Percentiles rank a stretch among this genome's conserved stretches.
These are phyloP conservation scores for Amniculicola lignicola DNA, from an alignment of 495 filamentous ascomycete genomes.

Conservation along the genomic window DNA sequence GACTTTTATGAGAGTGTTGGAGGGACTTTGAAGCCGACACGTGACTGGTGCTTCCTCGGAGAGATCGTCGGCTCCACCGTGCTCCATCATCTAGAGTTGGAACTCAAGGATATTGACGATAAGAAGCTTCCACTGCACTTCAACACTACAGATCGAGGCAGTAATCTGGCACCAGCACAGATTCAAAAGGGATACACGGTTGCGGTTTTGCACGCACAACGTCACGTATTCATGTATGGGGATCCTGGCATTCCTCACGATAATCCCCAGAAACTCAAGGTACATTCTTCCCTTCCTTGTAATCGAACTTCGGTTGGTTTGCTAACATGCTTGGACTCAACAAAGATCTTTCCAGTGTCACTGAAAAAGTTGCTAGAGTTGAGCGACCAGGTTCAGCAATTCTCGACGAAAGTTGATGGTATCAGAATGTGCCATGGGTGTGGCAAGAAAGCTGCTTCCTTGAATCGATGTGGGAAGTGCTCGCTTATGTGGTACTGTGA, in stretches of 20 bases:
- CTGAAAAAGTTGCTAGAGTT: conserved; percentile 38
- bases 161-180: conserved; percentile 31
- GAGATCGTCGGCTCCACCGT: conserved; percentile 38
- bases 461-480: conserved; percentile 35
- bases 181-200: conserved; percentile 39
- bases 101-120: conserved; percentile 35
- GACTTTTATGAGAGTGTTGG: conserved; percentile 33
- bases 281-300: conserved; percentile 19
- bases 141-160: conserved; percentile 38
- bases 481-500: conserved; percentile 41
- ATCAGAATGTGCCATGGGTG: conserved; percentile 35
- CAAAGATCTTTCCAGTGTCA: conserved; percentile 38
- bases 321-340: neutral
- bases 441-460: conserved; percentile 31
- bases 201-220: conserved; percentile 39
- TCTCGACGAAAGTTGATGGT: conserved; percentile 33
- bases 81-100: conserved; percentile 35
- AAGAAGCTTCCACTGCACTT: conserved; percentile 35
- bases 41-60: conserved; percentile 41
- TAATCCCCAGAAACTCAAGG: conserved; percentile 35
- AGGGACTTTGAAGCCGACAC: conserved; percentile 18
- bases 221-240: conserved; percentile 34
- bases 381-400: conserved; percentile 38
- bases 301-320: conserved; percentile 19
- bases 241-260: conserved; percentile 38